phyloP scores from a whole-genome alignment of 2,329 filamentous ascomycete species.

The Cercospora brassicicola region DNA sequence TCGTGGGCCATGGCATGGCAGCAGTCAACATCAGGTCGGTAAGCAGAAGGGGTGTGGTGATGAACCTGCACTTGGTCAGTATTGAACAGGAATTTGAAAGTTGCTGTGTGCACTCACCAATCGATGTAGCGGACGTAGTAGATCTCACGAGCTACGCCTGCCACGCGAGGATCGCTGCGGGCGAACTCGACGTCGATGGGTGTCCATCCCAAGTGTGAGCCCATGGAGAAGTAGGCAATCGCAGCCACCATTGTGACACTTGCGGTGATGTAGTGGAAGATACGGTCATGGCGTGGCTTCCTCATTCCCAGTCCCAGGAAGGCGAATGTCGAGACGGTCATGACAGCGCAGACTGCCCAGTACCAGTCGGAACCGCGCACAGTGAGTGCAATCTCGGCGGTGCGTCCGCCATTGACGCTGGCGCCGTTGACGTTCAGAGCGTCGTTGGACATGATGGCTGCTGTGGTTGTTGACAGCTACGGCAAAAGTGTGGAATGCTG shows the following conservation, averaged over 20 bases:
- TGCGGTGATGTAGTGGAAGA: conserved; percentile 66
- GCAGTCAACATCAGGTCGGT: conserved; percentile 63
- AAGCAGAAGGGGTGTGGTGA: conserved; percentile 65
- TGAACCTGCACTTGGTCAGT: conserved; percentile 36
- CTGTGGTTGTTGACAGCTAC: background rate
- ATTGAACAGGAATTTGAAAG: background rate
- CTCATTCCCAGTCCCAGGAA: conserved; percentile 56
- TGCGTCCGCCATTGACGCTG: conserved; percentile 46
- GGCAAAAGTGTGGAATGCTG: background rate
- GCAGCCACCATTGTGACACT: conserved; percentile 59
- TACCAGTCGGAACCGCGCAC: conserved; percentile 62
- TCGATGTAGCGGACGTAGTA: conserved; percentile 68
- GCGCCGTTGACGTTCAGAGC: conserved; percentile 51
- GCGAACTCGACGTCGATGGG: conserved; percentile 63
- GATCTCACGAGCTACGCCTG: conserved; percentile 59
- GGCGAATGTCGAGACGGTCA: conserved; percentile 55
- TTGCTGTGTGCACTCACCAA: conserved; percentile 43
- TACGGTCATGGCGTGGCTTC: conserved; percentile 57
- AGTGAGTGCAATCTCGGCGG: conserved; percentile 59
- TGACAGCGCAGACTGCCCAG: conserved; percentile 61
- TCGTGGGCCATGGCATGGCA: conserved; percentile 64
- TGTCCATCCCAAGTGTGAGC: conserved; percentile 63
- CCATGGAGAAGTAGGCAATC: conserved; percentile 68
- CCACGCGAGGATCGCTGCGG: conserved; percentile 46
- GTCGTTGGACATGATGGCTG: conserved; percentile 41